phyloP scores from a whole-genome alignment of 2,329 filamentous ascomycete species.

The Botrytis pseudocinerea region DNA sequence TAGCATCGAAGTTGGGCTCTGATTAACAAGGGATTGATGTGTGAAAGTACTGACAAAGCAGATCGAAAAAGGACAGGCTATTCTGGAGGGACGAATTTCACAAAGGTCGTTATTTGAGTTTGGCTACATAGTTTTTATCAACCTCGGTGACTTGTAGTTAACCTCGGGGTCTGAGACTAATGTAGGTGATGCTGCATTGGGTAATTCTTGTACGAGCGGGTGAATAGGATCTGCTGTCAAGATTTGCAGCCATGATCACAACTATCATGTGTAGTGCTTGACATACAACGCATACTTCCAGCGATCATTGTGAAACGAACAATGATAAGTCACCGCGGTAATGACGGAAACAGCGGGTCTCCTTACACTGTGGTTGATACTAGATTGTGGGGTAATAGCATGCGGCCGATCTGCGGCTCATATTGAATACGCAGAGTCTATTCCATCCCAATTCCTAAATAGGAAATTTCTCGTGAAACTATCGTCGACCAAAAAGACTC shows the following conservation, averaged over 20 bases:
- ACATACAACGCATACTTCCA: not conserved
- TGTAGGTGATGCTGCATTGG: not conserved
- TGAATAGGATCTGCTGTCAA: not conserved
- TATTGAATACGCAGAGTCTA: not conserved
- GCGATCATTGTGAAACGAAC: not conserved
- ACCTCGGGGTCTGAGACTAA: not conserved
- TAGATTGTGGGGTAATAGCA: not conserved
- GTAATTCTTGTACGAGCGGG: not conserved
- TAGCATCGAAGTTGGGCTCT: not conserved
- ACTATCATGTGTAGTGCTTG: not conserved
- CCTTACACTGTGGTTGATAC: not conserved
- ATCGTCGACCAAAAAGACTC: not conserved
- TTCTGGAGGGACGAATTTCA: not conserved
- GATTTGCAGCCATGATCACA: not conserved
- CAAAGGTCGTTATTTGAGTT: not conserved
- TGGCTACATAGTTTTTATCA: not conserved
- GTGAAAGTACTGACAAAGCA: not conserved
- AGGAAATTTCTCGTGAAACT: constrained; percentile 5
- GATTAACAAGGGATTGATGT: not conserved
- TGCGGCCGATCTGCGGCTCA: not conserved
- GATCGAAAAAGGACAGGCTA: not conserved
- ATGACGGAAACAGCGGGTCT: not conserved
- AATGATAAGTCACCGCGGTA: not conserved
- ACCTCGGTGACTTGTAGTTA: not conserved
- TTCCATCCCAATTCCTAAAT: not conserved